Base-by-base conservation (phyloP, 495 filamentous ascomycete genomes). In the Cercophora samala region DNA sequence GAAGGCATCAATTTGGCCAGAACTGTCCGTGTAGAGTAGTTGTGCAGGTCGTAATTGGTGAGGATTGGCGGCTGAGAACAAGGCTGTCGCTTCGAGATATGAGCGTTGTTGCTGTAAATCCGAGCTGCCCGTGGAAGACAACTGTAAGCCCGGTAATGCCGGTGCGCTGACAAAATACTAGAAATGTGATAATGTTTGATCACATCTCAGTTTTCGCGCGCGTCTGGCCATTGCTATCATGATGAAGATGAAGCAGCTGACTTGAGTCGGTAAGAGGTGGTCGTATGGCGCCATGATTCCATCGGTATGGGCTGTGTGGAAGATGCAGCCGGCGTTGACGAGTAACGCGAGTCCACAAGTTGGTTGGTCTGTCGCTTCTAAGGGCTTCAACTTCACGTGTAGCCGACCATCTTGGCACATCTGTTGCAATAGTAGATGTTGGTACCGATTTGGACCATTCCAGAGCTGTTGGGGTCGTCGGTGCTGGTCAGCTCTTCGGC, bases 341-440 rank as follows among this genome's bases (percentile, higher is more conserved):
- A 13, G 37, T 13, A 46, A 13, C 3, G 37, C 37, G 37, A 46
- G 37, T 46, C 37, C 37, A 9, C 2, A 9, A 13, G 11, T 29
- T 29, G 4, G 5, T 46, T 46, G 37, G 15, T 9, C 6, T 46
- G 37, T 46, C 37, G 37, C 37, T 46, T 17, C 37, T 46, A 17
- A 9, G 13, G 37, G 15, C 13, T 56, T 23, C n/a, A 55, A 19
- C 21, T 66, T 91, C 87, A 91, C 60, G 83, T 84, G 66, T 86
- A 92, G 67, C 90, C 90, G 25, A 91, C 88, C 73, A 90, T 87
- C 62, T 83, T 83, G 21, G 90, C 89, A 75, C 90, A 93, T 29
- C 89, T 86, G 63, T 83, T 85, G 79, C 90, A 93, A 74, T 93
- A 93, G 76, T 91, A 93, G 62, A 90, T 88, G 70, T 91, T 92